phyloP scores from a whole-genome alignment of 2,329 filamentous ascomycete species.

The Botrytis aclada region DNA sequence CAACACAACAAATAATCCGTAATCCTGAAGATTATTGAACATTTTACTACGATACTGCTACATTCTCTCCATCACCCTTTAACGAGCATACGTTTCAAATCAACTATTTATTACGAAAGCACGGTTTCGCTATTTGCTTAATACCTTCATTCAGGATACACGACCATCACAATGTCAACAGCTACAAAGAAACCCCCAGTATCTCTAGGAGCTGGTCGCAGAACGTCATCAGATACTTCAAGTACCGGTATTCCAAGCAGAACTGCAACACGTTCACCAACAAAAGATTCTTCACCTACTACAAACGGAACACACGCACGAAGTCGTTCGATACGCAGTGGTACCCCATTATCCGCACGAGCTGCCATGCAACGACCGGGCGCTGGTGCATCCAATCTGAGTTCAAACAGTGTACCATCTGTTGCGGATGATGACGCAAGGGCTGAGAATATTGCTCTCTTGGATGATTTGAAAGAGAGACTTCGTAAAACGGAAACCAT shows the following conservation, averaged over 20 bases:
- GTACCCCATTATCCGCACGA: conserved; percentile 69
- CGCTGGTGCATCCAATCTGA: conserved; percentile 36
- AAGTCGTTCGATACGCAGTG: conserved; percentile 62
- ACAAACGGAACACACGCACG: conserved; percentile 45
- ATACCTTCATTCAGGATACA: conserved; percentile 1
- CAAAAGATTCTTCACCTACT: conserved; percentile 31
- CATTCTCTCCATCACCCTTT: neutral
- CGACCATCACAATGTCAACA: conserved; percentile 41
- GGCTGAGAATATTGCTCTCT: conserved; percentile 72
- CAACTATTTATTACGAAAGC: conserved; percentile 7
- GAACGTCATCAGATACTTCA: conserved; percentile 34
- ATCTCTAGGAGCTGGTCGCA: conserved; percentile 27
- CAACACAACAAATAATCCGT: neutral
- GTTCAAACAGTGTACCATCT: conserved; percentile 37
- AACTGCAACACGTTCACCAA: conserved; percentile 31
- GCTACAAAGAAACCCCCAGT: conserved; percentile 42
- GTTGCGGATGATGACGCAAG: conserved; percentile 68
- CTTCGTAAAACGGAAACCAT: conserved; percentile 75
- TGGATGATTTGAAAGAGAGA: conserved; percentile 82
- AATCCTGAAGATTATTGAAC: neutral
- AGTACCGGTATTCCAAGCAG: conserved; percentile 15
- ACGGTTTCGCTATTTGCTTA: neutral
- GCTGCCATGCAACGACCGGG: conserved; percentile 62
- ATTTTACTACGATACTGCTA: neutral
- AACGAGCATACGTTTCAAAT: neutral